Percentiles rank a stretch among this genome's conserved stretches.
These are phyloP conservation scores for Rhododendron simsii DNA, from an alignment of 148 eudicot genomes.

Conservation along the genomic window DNA sequence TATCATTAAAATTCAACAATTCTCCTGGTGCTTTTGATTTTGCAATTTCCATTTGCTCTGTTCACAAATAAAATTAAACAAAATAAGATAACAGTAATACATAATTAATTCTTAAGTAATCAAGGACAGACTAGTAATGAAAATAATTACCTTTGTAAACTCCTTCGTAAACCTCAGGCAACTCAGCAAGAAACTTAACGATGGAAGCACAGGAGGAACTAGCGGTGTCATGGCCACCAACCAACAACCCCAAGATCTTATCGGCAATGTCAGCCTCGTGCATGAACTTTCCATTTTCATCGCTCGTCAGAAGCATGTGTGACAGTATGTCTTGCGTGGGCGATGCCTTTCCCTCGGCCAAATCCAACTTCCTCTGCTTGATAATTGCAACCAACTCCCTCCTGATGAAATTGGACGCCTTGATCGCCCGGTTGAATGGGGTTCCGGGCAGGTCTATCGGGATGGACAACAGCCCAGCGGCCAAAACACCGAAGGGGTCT, in stretches of 20 bases:
- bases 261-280: not conserved
- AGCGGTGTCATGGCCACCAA: constrained; percentile 12
- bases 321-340: not conserved
- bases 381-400: not conserved
- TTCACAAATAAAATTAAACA: no score
- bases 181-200: constrained; percentile 13
- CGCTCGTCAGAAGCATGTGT: not conserved
- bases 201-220: constrained; percentile 5
- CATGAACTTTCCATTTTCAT: not conserved
- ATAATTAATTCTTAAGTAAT: not conserved
- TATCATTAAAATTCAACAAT: not conserved
- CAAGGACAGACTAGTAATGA: not conserved
- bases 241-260: constrained; percentile 4
- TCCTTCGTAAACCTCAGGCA: constrained; percentile 9
- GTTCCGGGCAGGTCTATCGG: not conserved
- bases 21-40: not conserved
- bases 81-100: no score
- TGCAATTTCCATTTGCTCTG: not conserved
- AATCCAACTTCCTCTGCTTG: not conserved
- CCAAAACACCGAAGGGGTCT: not conserved
- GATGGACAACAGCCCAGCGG: not conserved
- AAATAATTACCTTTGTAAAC: not conserved
- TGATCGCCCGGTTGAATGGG: not conserved
- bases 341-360: not conserved
- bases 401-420: not conserved